Conservation (phyloP, 2,329 filamentous ascomycete genomes). For the Colletotrichum truncatum region DNA sequence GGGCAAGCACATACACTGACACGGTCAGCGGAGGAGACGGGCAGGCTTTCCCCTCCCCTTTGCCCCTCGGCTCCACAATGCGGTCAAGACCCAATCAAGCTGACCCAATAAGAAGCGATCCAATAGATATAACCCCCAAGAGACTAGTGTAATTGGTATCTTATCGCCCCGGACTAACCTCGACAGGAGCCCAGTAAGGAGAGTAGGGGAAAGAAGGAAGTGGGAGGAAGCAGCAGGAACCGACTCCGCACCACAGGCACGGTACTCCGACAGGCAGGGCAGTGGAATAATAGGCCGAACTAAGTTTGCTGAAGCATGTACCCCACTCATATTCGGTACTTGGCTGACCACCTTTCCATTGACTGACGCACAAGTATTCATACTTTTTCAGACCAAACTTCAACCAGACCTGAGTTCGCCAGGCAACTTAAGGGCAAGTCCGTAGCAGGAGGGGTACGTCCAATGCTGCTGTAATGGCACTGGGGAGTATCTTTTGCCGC, state of each 20-base stretch:
- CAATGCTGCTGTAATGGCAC: too few relatives aligned
- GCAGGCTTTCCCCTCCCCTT: neutral
- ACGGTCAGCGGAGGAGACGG: neutral
- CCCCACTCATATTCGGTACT: neutral
- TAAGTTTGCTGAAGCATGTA: neutral
- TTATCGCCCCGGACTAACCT: slow-evolving; percentile 15
- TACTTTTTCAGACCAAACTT: neutral
- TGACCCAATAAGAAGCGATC: slow-evolving; percentile 24
- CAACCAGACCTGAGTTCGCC: neutral
- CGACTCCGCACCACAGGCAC: neutral
- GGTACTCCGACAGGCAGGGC: slow-evolving; percentile 8
- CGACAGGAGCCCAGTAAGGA: neutral
- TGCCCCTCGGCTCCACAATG: neutral
- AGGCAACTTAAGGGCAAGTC: neutral
- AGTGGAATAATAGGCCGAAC: neutral
- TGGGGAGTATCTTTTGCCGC: neutral
- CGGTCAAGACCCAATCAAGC: neutral
- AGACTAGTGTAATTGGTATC: slow-evolving; percentile 18
- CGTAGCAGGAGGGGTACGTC: neutral
- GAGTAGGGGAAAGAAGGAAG: neutral
- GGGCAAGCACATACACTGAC: too few relatives aligned
- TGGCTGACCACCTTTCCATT: neutral
- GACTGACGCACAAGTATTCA: neutral
- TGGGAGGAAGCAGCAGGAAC: slow-evolving; percentile 1
- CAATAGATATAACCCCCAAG: slow-evolving; percentile 9